Base-by-base conservation (phyloP, 2,329 filamentous ascomycete genomes). In the Acrodontium crateriforme region DNA sequence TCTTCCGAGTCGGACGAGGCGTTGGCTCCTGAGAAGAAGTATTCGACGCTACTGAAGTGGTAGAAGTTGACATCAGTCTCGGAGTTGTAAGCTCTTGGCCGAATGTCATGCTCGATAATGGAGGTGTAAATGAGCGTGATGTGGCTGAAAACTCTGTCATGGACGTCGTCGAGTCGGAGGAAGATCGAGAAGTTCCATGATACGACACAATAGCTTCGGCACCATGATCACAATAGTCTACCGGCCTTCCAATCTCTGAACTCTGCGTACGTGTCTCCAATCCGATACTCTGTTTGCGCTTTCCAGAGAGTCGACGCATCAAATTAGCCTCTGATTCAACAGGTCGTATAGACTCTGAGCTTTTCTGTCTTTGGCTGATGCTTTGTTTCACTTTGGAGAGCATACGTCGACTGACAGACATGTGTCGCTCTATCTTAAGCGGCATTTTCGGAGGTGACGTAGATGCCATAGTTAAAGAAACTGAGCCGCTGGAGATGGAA, bases 321-420 rank as follows among this genome's bases (percentile, higher is more conserved):
- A 52, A 36, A 23, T 39, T 40, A 7, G 38, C 32, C 12, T 52
- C 49, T 3, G 44, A 38, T 16, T 47, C 44, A 23, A 36, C 34
- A 23, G 31, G 31, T 17, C 37, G 31, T 21, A 40, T 39, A 11
- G 42, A 34, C n/a, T 40, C 38, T 20, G 41, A 41, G 21, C 36
- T 49, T 25, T 40, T 46, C 3, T 46, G 45, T 8, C 46, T 39
- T 14, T 34, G 35, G 12, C 37, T 33, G 22, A 54, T 42, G 24
- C 50, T 49, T 27, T 47, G 45, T 30, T 44, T 52, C 26, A 55
- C 47, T 21, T 38, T 48, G 5, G 50, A 49, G 4, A 55, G 37
- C 36, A 55, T 43, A n/a, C 50, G 39, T 16, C 45, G 46, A 27
- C 50, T 50, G 18, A 53, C 45, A 2, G 52, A 53, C 13, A 44